Evolutionary conservation across 192 early-diverging fungal genomes (phyloP), one percentile per base, ranked within the genome.

Genomic region (Backusella luteola): DNA sequence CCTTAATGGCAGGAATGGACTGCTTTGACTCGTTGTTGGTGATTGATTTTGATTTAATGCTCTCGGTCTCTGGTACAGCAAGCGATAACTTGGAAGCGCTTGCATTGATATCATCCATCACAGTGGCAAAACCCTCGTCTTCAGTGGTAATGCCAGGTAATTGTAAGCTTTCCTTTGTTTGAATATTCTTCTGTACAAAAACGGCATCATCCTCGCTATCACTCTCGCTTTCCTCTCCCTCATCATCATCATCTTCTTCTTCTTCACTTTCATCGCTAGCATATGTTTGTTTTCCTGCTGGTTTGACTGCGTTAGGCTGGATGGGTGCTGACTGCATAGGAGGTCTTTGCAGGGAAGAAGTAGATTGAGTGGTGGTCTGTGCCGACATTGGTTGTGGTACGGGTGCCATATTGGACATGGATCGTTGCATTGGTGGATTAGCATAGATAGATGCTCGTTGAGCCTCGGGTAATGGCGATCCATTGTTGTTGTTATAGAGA

Each of bases 261-360:
- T 73, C 63, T 14, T 77, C 76, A 41, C 53, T 70, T 41, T 59
- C 71, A 26, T 78, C 80, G 35, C 80, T 81, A 21, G 80, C 73
- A 63, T 81, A 77, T 41, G 74, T 77, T 1, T 34, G 11, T 8
- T 68, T 39, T 26, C 70, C 70, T 19, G 42, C 7, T 32, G 32
- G 32, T 36, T 34, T 63, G 19, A 6, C 35, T 46, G 21, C 3
- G 19, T 34, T 68, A 9, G 67, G 14, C 19, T 35, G 53, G 52
- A 53, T 19, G 4, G 19, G 6, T 7, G 8, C 69, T 23, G 49
- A 23, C 7, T 19, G 26, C 14, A 35, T 19, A n/a, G 56, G 38
- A 53, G 44, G 19, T 59, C 21, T n/a, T 36, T 63, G 21, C 3
- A 63, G 12, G 6, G 56, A 63, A 23, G 56, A 63, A 63, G 56